Base-by-base conservation (phyloP, 2,329 filamentous ascomycete species). In the Beauveria varroae region DNA sequence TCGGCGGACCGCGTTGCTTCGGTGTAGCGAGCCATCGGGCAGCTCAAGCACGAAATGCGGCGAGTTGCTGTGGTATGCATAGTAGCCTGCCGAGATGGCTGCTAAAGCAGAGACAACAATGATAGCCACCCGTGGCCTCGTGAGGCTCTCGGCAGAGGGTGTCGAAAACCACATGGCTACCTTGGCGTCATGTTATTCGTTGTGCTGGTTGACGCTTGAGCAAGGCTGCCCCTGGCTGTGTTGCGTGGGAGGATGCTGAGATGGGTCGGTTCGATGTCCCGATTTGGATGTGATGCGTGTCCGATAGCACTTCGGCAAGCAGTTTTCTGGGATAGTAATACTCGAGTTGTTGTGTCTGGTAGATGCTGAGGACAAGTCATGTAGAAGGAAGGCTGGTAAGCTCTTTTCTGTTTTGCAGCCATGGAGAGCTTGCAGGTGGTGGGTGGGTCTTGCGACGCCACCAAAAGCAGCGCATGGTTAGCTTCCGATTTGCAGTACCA, bases 1-100 rank as follows among this genome's bases (percentile, higher is more conserved):
- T 62, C 83, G 81, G 64, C 86, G 85, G 43, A 90, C 70, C 12
- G 88, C 87, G 72, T 89, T 90, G 69, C 86, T 87, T 64, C 88
- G 79, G 66, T 84, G 87, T 34, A 90, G 74, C 16, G 73, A 71
- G 37, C 69, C 65, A n/a, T 47, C 66, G 61, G 54, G 47, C 41
- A 60, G 61, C 40, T 69, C 64, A 66, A 53, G 65, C 65, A 64
- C 62, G 57, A 65, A 65, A 68, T 62, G 67, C 68, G 60, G 60
- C 65, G 63, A 66, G 67, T 68, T 50, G 71, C 72, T 62, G 67
- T 69, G 69, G 70, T 86, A 88, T 66, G 85, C 73, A 61, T 84
- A 81, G 69, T 85, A 89, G 61, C 81, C 79, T 60, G 82, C 74
- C 54, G 82, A 85, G 12, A 78, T 79, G 49, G 83, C 81, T 1